Evolutionary conservation across 305 asterid species (phyloP).

Genomic region (Fraxinus floribunda): DNA sequence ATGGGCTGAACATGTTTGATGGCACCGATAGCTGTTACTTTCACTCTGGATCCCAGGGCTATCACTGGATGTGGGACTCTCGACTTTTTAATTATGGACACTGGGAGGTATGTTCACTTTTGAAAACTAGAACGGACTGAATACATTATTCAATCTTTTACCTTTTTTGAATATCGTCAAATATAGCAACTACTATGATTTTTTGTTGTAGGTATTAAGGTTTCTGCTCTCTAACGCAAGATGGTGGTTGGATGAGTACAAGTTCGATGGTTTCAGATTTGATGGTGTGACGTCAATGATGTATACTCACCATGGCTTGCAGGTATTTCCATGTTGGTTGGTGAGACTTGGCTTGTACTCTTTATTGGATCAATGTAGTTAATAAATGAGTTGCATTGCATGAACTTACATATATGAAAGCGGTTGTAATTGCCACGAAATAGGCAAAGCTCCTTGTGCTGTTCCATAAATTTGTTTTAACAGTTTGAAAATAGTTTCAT

Average conservation of each 20-base stretch:
- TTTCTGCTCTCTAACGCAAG: slow-evolving; percentile 96
- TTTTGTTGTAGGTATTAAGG: slow-evolving; percentile 69
- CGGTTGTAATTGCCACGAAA: background rate
- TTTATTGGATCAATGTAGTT: slow-evolving; percentile 20
- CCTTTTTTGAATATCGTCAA: slow-evolving; percentile 13
- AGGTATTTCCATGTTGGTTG: slow-evolving; percentile 47
- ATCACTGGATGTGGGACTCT: slow-evolving; percentile 99
- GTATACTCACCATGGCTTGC: slow-evolving; percentile 97
- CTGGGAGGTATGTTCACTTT: slow-evolving; percentile 82
- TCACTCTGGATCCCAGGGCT: slow-evolving; percentile 91
- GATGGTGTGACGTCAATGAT: slow-evolving; percentile 99
- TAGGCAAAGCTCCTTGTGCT: background rate
- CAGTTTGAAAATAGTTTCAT: slow-evolving; percentile 6
- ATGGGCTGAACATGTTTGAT: slow-evolving; percentile 99
- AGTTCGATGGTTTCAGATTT: slow-evolving; percentile 98
- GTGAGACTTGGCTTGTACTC: background rate
- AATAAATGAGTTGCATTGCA: slow-evolving; percentile 1
- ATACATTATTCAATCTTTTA: background rate
- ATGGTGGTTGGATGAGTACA: slow-evolving; percentile 99
- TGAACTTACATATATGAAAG: background rate
- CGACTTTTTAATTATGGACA: slow-evolving; percentile 98
- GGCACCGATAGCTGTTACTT: slow-evolving; percentile 97
- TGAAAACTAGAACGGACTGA: slow-evolving; percentile 8
- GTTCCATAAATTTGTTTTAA: slow-evolving; percentile 11
- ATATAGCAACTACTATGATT: slow-evolving; percentile 18